Conservation (phyloP, 2,329 filamentous ascomycete genomes). For the Penicillium sp. region DNA sequence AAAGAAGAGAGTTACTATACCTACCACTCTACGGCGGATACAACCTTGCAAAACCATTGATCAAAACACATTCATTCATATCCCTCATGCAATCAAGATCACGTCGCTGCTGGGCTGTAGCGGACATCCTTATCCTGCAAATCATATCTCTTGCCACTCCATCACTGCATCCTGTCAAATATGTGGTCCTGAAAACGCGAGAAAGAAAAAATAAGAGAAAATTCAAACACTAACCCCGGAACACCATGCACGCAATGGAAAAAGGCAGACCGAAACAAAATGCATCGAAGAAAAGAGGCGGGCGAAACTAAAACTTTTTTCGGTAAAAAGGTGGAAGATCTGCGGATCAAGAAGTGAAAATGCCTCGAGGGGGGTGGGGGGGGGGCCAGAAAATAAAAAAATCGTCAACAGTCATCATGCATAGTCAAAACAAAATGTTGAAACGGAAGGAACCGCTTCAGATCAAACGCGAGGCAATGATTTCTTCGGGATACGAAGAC, state of each 20-base stretch:
- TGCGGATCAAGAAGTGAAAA: constrained; percentile 22
- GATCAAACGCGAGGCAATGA: constrained; percentile 16
- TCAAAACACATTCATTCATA: constrained; percentile 18
- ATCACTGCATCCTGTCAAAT: constrained; percentile 8
- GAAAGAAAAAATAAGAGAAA: constrained; percentile 15
- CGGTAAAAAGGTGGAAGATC: constrained; percentile 11
- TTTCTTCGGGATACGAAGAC: constrained; percentile 10
- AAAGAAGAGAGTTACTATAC: neutral
- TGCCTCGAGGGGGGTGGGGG: constrained; percentile 14
- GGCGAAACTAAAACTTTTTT: constrained; percentile 24
- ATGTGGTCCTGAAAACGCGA: constrained; percentile 4
- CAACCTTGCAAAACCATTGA: neutral
- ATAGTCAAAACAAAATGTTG: constrained; percentile 9
- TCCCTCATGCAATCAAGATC: constrained; percentile 9
- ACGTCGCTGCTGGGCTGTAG: neutral
- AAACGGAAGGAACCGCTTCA: constrained; percentile 7
- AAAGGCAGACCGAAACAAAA: constrained; percentile 12
- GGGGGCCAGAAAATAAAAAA: neutral
- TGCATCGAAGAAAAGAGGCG: constrained; percentile 18
- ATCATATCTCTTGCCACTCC: constrained; percentile 9
- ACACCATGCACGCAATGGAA: constrained; percentile 25
- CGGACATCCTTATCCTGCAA: neutral
- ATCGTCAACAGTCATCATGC: constrained; percentile 24
- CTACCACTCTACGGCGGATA: neutral
- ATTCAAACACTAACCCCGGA: constrained; percentile 16